Evolutionary conservation across 106 monocot genomes (phyloP).

Genomic region (Gastrodia elata): DNA sequence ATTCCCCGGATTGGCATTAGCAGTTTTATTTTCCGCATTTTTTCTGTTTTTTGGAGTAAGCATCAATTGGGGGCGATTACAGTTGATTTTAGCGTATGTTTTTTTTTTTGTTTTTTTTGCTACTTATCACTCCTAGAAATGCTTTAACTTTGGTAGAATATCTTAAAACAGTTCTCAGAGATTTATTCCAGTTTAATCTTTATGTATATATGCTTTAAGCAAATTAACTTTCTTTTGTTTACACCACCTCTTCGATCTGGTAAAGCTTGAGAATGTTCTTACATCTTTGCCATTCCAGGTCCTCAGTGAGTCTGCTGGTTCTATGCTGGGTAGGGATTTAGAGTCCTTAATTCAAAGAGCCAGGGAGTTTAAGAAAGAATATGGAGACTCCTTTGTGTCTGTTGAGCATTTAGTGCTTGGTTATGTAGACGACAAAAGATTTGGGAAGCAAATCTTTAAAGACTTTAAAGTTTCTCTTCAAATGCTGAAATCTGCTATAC

Average conservation of each 20-base stretch:
- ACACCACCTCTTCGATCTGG: background rate
- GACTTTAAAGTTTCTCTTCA: conserved; percentile 71
- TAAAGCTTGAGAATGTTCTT: background rate
- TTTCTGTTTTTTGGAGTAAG: background rate
- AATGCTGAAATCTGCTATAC: conserved; percentile 46
- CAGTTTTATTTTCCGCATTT: background rate
- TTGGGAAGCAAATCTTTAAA: conserved; percentile 86
- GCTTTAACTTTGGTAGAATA: background rate
- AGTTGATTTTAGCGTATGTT: background rate
- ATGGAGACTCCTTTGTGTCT: conserved; percentile 88
- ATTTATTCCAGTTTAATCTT: background rate
- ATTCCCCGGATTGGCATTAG: background rate
- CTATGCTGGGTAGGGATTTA: conserved; percentile 80
- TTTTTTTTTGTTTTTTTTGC: background rate
- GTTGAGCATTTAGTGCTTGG: conserved; percentile 92
- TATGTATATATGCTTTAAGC: background rate
- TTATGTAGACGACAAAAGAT: conserved; percentile 72
- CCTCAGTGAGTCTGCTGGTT: conserved; percentile 83
- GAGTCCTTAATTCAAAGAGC: conserved; percentile 91
- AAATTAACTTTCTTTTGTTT: background rate
- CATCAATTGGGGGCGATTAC: background rate
- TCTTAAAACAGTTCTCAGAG: background rate
- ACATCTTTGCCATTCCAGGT: conserved; percentile 29
- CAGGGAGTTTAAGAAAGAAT: conserved; percentile 81
- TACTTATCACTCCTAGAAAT: background rate